These are phyloP conservation scores for Rosa hybrid DNA, from an alignment of 331 rosid species.

Conservation along the genomic window DNA sequence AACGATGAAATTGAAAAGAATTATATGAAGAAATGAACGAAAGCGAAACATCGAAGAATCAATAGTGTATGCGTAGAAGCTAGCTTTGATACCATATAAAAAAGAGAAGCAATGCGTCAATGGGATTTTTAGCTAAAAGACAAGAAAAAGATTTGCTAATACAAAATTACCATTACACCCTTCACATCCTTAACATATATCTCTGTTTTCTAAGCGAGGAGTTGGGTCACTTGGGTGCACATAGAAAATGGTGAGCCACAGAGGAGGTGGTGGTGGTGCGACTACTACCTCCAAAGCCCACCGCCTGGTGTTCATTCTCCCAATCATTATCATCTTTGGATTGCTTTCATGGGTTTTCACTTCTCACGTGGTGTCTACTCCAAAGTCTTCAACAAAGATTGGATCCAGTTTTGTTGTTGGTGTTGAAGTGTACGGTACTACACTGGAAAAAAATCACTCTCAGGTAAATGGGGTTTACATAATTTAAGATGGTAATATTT, in stretches of 20 bases:
- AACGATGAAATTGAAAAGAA: too few species aligned
- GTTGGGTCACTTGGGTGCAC: neutral
- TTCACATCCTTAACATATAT: too few species aligned
- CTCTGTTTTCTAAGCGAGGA: too few species aligned
- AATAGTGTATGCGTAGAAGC: too few species aligned
- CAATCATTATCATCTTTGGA: neutral
- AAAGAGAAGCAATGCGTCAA: too few species aligned
- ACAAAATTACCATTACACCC: too few species aligned
- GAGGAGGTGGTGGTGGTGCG: neutral
- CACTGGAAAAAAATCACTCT: neutral
- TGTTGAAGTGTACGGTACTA: neutral
- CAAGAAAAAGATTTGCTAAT: too few species aligned
- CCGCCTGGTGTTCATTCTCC: neutral
- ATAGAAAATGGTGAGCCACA: neutral
- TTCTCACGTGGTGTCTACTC: neutral
- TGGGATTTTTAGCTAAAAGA: too few species aligned
- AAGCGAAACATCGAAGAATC: too few species aligned
- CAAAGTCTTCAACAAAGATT: neutral
- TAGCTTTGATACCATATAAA: too few species aligned
- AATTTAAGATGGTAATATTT: too few species aligned
- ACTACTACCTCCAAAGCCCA: neutral
- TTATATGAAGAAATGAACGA: too few species aligned
- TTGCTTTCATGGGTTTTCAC: neutral
- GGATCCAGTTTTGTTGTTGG: neutral
- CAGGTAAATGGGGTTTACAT: neutral